Conservation (phyloP, 345 rosid species). For the Euphorbia peplus region DNA sequence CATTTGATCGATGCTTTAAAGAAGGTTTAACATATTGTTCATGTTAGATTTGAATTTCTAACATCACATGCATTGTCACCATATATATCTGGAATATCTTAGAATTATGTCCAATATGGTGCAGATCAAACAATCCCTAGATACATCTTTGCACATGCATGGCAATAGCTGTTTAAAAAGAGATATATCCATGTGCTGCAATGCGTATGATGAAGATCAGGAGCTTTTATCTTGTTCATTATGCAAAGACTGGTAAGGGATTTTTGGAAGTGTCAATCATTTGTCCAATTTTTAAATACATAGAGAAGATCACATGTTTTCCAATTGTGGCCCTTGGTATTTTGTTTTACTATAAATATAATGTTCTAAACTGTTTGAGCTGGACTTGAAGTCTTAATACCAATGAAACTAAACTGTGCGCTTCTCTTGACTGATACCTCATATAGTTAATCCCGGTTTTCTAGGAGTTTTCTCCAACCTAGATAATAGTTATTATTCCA, state of each 20-base stretch:
- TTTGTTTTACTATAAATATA: not conserved
- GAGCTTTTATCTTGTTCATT: conserved; percentile 37
- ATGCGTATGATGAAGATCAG: conserved; percentile 31
- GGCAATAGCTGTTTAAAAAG: conserved; percentile 31
- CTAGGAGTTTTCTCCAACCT: not conserved
- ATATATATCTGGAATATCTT: conserved; percentile 6
- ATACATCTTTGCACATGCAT: conserved; percentile 43
- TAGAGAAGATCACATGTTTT: not conserved
- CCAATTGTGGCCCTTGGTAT: not conserved
- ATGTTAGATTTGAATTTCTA: not conserved
- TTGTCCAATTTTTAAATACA: not conserved
- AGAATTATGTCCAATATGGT: conserved; percentile 13
- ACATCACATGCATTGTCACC: not conserved
- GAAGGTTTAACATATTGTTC: conserved; percentile 38
- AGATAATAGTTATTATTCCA: not conserved
- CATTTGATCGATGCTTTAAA: conserved; percentile 35
- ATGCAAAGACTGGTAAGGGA: conserved; percentile 62
- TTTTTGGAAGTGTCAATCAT: conserved; percentile 8
- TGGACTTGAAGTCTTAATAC: conserved; percentile 1
- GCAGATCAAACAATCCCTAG: conserved; percentile 53
- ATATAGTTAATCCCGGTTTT: not conserved
- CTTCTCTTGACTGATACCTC: not conserved
- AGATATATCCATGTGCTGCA: conserved; percentile 38
- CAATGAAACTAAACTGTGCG: not conserved
- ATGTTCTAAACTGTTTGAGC: not conserved